These are phyloP conservation scores for Penicillium canariense DNA, from an alignment of 495 filamentous ascomycete genomes.

Conservation along the genomic window DNA sequence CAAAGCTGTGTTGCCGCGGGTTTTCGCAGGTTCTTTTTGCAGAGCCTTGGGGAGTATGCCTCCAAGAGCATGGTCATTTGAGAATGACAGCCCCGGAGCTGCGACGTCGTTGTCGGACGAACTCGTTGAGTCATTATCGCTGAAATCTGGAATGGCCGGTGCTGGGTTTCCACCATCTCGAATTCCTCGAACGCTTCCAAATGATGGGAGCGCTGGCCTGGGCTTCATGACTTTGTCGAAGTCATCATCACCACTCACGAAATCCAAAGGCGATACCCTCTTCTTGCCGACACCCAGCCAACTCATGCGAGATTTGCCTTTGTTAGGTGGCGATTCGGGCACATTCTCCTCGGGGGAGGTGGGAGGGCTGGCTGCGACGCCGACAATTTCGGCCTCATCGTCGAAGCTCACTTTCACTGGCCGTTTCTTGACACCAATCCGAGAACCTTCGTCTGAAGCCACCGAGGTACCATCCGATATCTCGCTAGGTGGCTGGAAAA, in stretches of 20 bases:
- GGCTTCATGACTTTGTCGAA: constrained; percentile 68
- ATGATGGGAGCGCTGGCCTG: constrained; percentile 73
- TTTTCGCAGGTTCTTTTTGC: constrained; percentile 1
- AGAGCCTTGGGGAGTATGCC: constrained; percentile 46
- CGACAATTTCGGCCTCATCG: constrained; percentile 63
- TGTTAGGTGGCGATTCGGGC: constrained; percentile 48
- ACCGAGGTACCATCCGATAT: constrained; percentile 58
- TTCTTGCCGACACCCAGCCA: constrained; percentile 57
- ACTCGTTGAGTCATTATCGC: constrained; percentile 38
- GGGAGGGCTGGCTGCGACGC: constrained; percentile 53
- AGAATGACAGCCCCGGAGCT: constrained; percentile 34
- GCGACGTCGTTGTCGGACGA: constrained; percentile 32
- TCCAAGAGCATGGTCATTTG: constrained; percentile 65
- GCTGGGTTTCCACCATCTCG: constrained; percentile 30
- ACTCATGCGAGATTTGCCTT: constrained; percentile 41
- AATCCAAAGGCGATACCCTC: constrained; percentile 38
- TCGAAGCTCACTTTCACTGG: constrained; percentile 82
- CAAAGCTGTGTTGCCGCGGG: constrained; percentile 7
- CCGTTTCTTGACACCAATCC: constrained; percentile 58
- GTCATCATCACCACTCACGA: constrained; percentile 48
- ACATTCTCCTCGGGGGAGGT: constrained; percentile 49
- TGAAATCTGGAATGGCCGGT: constrained; percentile 24
- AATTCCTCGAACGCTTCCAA: constrained; percentile 69
- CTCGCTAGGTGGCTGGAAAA: constrained; percentile 52
- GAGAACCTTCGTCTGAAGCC: constrained; percentile 56